Conservation (phyloP, 164 flowering plant species). For the Taxillus chinensis region DNA sequence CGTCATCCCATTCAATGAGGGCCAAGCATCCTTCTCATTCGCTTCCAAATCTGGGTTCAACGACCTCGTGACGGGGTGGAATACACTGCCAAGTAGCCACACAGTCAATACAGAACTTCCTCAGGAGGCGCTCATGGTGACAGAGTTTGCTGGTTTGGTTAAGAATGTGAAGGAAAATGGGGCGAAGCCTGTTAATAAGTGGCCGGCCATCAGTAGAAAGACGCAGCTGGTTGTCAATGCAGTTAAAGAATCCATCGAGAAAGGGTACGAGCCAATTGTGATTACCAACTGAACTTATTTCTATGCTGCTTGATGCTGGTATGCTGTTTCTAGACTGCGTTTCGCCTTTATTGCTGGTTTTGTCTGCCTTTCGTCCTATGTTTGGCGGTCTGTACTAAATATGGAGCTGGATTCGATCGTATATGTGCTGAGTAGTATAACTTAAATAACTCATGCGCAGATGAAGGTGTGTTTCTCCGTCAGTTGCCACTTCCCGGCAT, state of each 20-base stretch:
- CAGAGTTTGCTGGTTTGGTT: slow-evolving; percentile 50
- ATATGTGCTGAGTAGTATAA: no score
- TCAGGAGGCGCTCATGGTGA: slow-evolving; percentile 68
- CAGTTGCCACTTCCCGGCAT: no score
- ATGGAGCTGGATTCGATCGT: no score
- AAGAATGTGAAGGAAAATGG: slow-evolving; percentile 27
- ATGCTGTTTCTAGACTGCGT: no score
- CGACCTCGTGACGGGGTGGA: slow-evolving; percentile 37
- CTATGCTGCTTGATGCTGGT: no score
- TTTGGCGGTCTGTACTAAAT: no score
- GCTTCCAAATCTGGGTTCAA: slow-evolving; percentile 21
- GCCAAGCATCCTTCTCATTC: slow-evolving; percentile 25
- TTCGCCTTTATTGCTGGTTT: no score
- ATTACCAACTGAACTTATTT: slow-evolving; percentile 8
- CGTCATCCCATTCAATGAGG: slow-evolving; percentile 54
- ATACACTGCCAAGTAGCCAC: slow-evolving; percentile 41
- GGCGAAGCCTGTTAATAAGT: slow-evolving; percentile 36
- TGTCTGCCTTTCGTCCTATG: no score
- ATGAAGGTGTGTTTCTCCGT: no score
- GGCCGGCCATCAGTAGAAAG: slow-evolving; percentile 59
- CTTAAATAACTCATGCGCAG: no score
- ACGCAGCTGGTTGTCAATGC: slow-evolving; percentile 61
- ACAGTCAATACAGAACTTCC: slow-evolving; percentile 36
- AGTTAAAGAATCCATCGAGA: slow-evolving; percentile 47
- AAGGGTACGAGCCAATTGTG: slow-evolving; percentile 40